phyloP scores from a whole-genome alignment of 148 eudicot species.

The Persicaria tinctoria region DNA sequence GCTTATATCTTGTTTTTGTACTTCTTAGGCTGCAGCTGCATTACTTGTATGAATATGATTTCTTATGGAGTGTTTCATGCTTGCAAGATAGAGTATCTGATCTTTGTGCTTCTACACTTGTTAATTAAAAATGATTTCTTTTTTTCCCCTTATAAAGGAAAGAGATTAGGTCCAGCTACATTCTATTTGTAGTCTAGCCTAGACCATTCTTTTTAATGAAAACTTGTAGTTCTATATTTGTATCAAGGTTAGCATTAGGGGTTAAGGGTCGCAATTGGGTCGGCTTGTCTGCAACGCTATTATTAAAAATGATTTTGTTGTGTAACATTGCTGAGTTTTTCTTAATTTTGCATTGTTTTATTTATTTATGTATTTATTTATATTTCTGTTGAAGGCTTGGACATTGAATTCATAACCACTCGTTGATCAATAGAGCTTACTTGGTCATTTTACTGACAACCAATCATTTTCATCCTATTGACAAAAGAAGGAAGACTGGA shows the following conservation, averaged over 20 bases:
- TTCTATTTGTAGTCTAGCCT: no score
- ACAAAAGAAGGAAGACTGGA: neutral
- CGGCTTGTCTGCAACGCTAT: no score
- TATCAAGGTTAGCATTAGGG: no score
- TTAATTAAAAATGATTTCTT: neutral
- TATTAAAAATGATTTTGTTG: neutral
- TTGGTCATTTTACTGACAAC: slow-evolving; percentile 1
- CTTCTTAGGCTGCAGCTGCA: neutral
- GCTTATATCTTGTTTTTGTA: neutral
- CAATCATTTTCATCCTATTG: slow-evolving; percentile 2
- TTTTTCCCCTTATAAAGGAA: no score
- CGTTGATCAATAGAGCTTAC: neutral
- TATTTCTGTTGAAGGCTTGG: neutral
- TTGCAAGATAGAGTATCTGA: neutral
- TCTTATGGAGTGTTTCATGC: neutral
- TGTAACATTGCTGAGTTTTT: neutral
- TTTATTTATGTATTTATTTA: no score
- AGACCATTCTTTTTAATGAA: no score
- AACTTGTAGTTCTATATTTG: no score
- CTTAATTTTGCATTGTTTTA: neutral
- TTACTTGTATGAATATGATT: neutral
- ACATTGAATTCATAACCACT: neutral
- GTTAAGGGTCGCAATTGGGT: no score
- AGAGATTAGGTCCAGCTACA: no score
- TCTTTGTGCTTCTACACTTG: neutral